Base-by-base conservation (phyloP, 345 rosid genomes). In the Linum tenue region DNA sequence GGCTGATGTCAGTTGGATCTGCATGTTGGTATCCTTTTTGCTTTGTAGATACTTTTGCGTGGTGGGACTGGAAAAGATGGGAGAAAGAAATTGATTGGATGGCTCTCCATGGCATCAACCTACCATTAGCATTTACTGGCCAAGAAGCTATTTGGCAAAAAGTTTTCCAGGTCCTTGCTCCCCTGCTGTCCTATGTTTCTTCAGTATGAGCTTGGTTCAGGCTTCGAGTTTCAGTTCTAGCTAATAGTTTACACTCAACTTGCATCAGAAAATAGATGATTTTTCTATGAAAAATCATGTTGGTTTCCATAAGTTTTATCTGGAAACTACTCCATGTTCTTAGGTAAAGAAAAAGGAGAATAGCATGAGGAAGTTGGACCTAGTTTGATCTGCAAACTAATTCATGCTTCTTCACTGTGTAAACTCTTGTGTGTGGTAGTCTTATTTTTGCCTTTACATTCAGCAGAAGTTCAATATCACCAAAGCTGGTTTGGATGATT, bases 41-140 rank as follows among this genome's bases (percentile, higher is more conserved):
- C 9, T 48, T 1, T 48, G 65, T 69, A 84, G 89, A 84, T 76
- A 73, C 89, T 70, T 84, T 83, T 77, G 84, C 89, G 62, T 86
- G 92, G 92, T 83, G 92, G 92, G 86, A 81, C 73, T 84, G 89
- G 87, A 71, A 66, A 80, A 82, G 92, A 75, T 84, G 89, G 92
- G 89, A 84, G 77, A 80, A 81, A 59, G 89, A 86, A 79, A 84
- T 83, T 65, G 89, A 84, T 68, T 84, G 92, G 92, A 86, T 86
- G 92, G 89, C 89, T 72, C 79, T 86, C 71, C 89, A 84, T 62
- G 89, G 92, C 35, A 73, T 86, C 79, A 86, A 86, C 68, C 67
- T 86, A 71, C 92, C 89, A 0, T 73, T 86, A 69, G 92, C 89
- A 64, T 86, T 84, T 77, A 84, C 92, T 10, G 89, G 87, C 42